Base-by-base conservation (phyloP, 352 stramenopile genomes). In the Aphanomyces euteiches region DNA sequence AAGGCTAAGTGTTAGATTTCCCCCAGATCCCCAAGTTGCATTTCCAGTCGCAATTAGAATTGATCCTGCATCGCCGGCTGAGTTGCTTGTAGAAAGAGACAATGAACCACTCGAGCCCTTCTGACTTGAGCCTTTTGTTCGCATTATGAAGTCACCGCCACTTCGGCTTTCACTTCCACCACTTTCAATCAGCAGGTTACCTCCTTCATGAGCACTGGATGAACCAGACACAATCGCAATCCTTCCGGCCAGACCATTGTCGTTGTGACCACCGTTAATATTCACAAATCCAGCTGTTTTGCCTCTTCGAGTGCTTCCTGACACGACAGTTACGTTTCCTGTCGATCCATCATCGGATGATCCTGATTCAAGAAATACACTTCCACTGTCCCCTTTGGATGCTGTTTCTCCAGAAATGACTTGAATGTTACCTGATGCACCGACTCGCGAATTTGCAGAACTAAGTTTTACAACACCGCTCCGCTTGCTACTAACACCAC, bases 141-240 rank as follows among this genome's bases (percentile, higher is more conserved):
- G 39, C 60, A 67, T 34, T 13, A 41, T 21, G 12, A 57, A 36
- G 34, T 43, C 48, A 12, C 74, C 74, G 56, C 74, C 74, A 5
- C 39, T 61, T 59, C 64, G 47, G 43, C 39, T 45, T 43, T 75
- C 69, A 53, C 72, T 75, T 47, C 48, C 37, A 59, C 74, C 72
- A 47, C 72, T 75, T 47, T 73, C 47, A 5, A 77, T 37, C 43
- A 69, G 54, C 21, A 74, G 39, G 17, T 50, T 36, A 36, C 67
- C 67, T 36, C 74, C 75, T 61, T 59, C 59, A 50, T 66, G 53
- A 7, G 56, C 50, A 37, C 60, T 63, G 5, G 74, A 75, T 47
- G 47, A 68, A 8, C 76, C 72, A 58, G 69, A 67, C 21, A 71
- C 72, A 47, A 75, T 72, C 7, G 73, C 72, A n/a, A 73, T 69